Percentiles rank a stretch among this genome's conserved stretches.
Conservation (phyloP, 2,329 filamentous ascomycete species). For the Fusarium tricinctum region DNA sequence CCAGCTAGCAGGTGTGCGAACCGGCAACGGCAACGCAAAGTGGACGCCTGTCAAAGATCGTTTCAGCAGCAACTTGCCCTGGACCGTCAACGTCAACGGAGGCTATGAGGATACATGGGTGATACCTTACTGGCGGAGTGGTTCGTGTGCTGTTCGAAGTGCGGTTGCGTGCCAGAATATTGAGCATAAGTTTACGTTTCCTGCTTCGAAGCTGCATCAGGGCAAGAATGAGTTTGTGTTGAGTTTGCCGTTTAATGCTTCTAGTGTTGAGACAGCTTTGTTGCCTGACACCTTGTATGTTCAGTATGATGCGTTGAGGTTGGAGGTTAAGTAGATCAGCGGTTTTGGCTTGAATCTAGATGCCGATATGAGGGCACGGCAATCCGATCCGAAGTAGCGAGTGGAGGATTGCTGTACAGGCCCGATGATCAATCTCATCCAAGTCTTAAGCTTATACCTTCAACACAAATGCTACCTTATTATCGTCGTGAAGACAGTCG, state of each 20-base stretch:
- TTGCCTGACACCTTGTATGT: constrained; percentile 69
- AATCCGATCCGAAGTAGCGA: no score
- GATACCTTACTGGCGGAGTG: constrained; percentile 60
- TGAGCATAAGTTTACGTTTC: constrained; percentile 70
- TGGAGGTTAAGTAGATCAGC: constrained; percentile 60
- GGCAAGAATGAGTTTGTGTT: constrained; percentile 68
- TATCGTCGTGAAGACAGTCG: no score
- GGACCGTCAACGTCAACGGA: constrained; percentile 55
- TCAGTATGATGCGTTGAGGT: constrained; percentile 73
- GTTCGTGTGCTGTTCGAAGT: constrained; percentile 70
- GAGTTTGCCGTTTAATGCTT: constrained; percentile 70
- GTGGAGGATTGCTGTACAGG: no score
- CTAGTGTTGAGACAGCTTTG: constrained; percentile 69
- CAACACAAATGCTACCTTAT: no score
- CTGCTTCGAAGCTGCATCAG: constrained; percentile 58
- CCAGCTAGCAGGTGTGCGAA: constrained; percentile 31
- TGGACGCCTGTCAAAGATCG: constrained; percentile 32
- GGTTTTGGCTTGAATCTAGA: no score
- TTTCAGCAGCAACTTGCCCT: constrained; percentile 30
- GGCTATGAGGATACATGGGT: constrained; percentile 63
- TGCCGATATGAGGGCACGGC: no score
- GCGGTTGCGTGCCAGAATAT: constrained; percentile 72
- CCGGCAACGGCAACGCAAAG: constrained; percentile 38
- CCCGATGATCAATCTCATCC: no score
- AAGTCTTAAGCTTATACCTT: no score